Conservation (phyloP, 2,329 filamentous ascomycete species). For the Dactylonectria macrodidyma region DNA sequence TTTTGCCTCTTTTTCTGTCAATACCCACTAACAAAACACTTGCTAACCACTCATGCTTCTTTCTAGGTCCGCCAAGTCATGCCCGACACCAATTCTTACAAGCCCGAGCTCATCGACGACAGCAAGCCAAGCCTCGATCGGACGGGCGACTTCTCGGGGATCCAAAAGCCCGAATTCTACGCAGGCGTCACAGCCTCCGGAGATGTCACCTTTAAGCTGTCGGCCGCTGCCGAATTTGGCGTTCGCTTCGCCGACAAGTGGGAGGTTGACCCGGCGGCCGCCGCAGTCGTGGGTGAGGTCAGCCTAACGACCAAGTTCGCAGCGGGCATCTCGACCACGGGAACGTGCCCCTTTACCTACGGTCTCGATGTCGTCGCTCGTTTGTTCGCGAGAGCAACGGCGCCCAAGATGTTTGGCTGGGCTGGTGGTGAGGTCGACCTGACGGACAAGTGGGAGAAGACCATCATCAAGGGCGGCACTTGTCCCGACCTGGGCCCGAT, state of each 20-base stretch:
- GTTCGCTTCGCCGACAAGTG: not conserved
- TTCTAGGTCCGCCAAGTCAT: no score
- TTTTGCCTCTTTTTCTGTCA: conserved; percentile 1
- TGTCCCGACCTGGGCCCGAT: not conserved
- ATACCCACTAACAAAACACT: not conserved
- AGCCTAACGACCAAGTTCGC: conserved; percentile 19
- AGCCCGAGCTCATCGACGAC: no score
- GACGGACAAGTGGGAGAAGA: conserved; percentile 9
- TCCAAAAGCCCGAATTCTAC: no score
- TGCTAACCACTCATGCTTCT: no score
- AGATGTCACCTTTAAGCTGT: no score
- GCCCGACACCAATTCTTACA: no score
- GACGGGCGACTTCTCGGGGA: no score
- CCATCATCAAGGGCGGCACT: not conserved
- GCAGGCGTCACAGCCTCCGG: no score
- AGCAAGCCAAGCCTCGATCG: no score
- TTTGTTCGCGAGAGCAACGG: conserved; percentile 20
- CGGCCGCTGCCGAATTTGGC: not conserved
- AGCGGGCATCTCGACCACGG: conserved; percentile 11
- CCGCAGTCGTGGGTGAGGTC: conserved; percentile 14
- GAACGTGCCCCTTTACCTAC: conserved; percentile 19
- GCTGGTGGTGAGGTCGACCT: conserved; percentile 11
- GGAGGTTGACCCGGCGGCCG: not conserved
- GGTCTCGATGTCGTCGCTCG: conserved; percentile 23
- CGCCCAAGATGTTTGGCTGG: conserved; percentile 22